Conservation (phyloP, 495 filamentous ascomycete species). For the Aspergillus baeticus region DNA sequence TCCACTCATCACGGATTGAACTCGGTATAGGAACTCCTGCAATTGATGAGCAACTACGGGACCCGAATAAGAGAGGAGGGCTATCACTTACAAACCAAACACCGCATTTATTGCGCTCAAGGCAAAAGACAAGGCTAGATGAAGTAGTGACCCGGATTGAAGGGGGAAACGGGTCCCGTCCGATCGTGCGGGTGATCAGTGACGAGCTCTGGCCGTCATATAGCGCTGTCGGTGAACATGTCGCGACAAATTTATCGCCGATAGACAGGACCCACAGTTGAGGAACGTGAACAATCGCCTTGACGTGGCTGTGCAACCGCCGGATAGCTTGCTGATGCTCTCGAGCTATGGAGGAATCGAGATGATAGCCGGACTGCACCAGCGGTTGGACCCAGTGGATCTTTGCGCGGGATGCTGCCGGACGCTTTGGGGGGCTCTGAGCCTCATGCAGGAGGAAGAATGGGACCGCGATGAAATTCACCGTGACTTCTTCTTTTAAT, state of each 20-base stretch:
- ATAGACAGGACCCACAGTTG: constrained; percentile 15
- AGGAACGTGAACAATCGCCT: constrained; percentile 9
- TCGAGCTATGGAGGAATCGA: constrained; percentile 9
- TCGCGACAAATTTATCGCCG: constrained; percentile 14
- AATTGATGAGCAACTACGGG: too few relatives aligned
- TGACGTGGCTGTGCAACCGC: constrained; percentile 2
- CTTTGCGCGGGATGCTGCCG: not conserved
- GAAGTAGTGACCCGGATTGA: constrained; percentile 9
- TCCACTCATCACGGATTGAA: too few relatives aligned
- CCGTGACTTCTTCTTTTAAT: too few relatives aligned
- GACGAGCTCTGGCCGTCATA: constrained; percentile 3
- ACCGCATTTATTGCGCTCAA: not conserved
- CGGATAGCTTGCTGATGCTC: constrained; percentile 15
- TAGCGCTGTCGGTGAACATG: constrained; percentile 9
- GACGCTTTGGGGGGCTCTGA: not conserved
- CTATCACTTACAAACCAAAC: constrained; percentile 12
- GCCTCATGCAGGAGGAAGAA: constrained; percentile 7
- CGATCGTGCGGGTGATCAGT: not conserved
- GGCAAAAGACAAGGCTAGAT: constrained; percentile 11
- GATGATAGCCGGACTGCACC: constrained; percentile 16
- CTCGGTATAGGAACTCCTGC: too few relatives aligned
- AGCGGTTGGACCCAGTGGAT: constrained; percentile 12
- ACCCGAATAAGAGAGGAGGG: too few relatives aligned
- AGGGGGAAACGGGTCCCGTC: constrained; percentile 5
- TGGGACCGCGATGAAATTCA: constrained; percentile 9